Conservation (phyloP, 306 rosid species). For the Trifolium dubium region DNA sequence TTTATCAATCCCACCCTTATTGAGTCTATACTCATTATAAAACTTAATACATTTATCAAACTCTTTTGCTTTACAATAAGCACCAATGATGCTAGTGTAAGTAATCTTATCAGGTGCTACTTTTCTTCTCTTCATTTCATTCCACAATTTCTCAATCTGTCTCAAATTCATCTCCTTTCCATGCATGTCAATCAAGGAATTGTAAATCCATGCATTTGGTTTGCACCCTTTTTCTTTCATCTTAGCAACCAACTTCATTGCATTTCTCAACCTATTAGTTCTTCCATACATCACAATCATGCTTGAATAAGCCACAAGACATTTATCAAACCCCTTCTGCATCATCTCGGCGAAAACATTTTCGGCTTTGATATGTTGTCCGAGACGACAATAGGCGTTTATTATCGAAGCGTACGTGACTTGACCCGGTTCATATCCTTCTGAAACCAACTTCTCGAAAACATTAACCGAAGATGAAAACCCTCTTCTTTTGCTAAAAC, state of each 20-base stretch:
- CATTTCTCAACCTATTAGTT: slow-evolving; percentile 56
- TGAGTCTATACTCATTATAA: slow-evolving; percentile 62
- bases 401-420: slow-evolving; percentile 70
- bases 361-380: slow-evolving; percentile 60
- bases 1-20: slow-evolving; percentile 68
- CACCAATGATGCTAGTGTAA: slow-evolving; percentile 63
- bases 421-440: slow-evolving; percentile 73
- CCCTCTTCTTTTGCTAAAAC: slow-evolving; percentile 61
- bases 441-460: slow-evolving; percentile 49
- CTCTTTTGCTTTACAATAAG: slow-evolving; percentile 63
- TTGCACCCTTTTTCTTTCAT: slow-evolving; percentile 82
- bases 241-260: slow-evolving; percentile 66
- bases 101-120: slow-evolving; percentile 72
- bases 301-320: slow-evolving; percentile 78
- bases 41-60: slow-evolving; percentile 52
- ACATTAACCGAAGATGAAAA: slow-evolving; percentile 49
- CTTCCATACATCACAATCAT: slow-evolving; percentile 80
- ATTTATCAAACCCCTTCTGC: slow-evolving; percentile 67
- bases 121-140: slow-evolving; percentile 73
- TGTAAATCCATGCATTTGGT: slow-evolving; percentile 82
- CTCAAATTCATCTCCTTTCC: slow-evolving; percentile 65
- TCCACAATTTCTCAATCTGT: slow-evolving; percentile 77
- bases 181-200: slow-evolving; percentile 77
- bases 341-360: slow-evolving; percentile 59
- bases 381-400: slow-evolving; percentile 66